Conservation (phyloP, 495 filamentous ascomycete species). For the Bacidia gigantensis region DNA sequence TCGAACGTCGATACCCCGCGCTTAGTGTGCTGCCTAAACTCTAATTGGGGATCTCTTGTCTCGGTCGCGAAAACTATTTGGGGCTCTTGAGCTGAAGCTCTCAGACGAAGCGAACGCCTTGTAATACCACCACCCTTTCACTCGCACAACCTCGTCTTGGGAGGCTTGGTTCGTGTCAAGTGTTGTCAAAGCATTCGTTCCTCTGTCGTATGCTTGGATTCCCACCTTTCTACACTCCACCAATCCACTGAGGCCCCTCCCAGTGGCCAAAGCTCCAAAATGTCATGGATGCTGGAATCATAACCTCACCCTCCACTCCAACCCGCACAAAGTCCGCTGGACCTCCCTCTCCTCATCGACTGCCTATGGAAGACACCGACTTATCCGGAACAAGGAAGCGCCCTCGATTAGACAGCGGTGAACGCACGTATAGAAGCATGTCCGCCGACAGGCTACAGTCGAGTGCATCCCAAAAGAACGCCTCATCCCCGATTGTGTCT, state of each 20-base stretch:
- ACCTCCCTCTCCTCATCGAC: constrained; percentile 24
- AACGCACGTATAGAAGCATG: constrained; percentile 31
- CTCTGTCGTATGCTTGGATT: too few relatives aligned
- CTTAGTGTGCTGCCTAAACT: neutral
- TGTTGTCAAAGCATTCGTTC: too few relatives aligned
- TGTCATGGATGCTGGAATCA: constrained; percentile 24
- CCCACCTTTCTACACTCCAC: neutral
- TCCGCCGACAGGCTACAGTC: constrained; percentile 24
- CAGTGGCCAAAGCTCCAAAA: constrained; percentile 10
- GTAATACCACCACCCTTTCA: too few relatives aligned
- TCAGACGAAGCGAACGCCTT: too few relatives aligned
- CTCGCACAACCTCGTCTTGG: too few relatives aligned
- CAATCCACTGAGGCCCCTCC: constrained; percentile 3
- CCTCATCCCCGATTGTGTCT: neutral
- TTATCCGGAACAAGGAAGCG: constrained; percentile 45
- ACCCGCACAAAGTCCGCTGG: constrained; percentile 21
- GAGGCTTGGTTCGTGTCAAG: too few relatives aligned
- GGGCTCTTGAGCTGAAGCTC: too few relatives aligned
- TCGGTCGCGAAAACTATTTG: neutral
- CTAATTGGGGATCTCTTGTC: neutral
- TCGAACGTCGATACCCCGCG: neutral
- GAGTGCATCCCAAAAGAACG: constrained; percentile 7
- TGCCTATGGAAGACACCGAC: constrained; percentile 44
- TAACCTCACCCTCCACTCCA: constrained; percentile 12
- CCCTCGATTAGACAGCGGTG: constrained; percentile 47